Percentiles rank a stretch among this genome's conserved stretches.
phyloP scores from a whole-genome alignment of 768 basidiomycete species.

The Mycena vulgaris region DNA sequence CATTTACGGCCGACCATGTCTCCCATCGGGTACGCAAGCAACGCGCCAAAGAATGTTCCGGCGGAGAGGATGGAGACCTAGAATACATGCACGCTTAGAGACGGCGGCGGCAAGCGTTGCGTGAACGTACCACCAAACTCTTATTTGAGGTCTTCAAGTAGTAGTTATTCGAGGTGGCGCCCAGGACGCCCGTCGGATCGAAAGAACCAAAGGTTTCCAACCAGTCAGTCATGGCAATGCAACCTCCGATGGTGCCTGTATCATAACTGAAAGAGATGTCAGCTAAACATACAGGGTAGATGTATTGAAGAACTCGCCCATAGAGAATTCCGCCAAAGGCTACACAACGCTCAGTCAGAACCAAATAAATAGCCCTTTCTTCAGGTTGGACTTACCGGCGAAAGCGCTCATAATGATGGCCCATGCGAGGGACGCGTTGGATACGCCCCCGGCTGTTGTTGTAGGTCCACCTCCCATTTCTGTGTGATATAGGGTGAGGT shows the following conservation, averaged over 20 bases:
- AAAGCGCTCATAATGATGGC: constrained; percentile 44
- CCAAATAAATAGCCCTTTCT: neutral
- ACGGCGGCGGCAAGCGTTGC: no score
- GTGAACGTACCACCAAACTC: constrained; percentile 36
- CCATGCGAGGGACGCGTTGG: neutral
- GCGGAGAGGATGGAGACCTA: constrained; percentile 67
- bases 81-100: neutral
- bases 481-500: neutral
- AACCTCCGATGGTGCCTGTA: constrained; percentile 75
- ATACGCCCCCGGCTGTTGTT: neutral
- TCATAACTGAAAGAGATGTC: constrained; percentile 63
- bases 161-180: constrained; percentile 26
- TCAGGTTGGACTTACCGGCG: constrained; percentile 45
- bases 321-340: constrained; percentile 38
- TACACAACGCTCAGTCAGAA: neutral
- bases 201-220: constrained; percentile 53
- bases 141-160: constrained; percentile 50
- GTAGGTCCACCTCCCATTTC: constrained; percentile 53
- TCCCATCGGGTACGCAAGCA: constrained; percentile 48
- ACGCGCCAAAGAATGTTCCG: constrained; percentile 75
- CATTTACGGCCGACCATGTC: constrained; percentile 65
- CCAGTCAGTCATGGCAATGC: constrained; percentile 64
- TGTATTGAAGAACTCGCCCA: constrained; percentile 7
- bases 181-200: constrained; percentile 32
- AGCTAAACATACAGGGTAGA: neutral